Evolutionary conservation across 768 basidiomycete genomes (phyloP).

Genomic region (Calocera viscosa): DNA sequence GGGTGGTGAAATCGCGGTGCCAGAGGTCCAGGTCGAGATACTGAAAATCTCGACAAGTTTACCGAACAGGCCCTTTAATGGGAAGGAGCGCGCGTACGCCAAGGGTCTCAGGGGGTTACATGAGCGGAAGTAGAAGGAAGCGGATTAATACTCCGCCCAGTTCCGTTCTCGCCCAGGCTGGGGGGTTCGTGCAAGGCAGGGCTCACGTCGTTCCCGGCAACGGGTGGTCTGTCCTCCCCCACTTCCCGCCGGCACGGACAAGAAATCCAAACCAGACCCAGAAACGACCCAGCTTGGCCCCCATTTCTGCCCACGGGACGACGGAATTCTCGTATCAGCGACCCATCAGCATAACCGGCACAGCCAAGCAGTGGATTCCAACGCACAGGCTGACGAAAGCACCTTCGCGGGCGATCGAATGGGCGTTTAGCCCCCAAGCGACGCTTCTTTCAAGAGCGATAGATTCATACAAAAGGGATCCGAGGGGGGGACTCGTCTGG

Average conservation of each 20-base stretch:
- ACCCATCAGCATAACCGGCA: background rate
- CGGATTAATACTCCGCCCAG: constrained; percentile 1
- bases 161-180: background rate
- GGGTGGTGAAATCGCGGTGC: too few species aligned
- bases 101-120: background rate
- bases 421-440: background rate
- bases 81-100: background rate
- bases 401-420: background rate
- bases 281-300: too few species aligned
- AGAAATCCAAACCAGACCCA: background rate
- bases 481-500: background rate
- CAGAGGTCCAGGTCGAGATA: too few species aligned
- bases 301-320: too few species aligned
- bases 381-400: background rate
- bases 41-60: too few species aligned
- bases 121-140: background rate
- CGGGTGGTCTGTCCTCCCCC: background rate
- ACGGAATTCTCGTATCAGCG: background rate
- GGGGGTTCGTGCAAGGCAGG: background rate
- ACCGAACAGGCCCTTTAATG: too few species aligned
- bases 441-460: background rate
- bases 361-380: background rate
- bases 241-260: background rate
- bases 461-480: constrained; percentile 8
- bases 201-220: background rate